Conservation (phyloP, 345 rosid species). For the Erucastrum elatum region DNA sequence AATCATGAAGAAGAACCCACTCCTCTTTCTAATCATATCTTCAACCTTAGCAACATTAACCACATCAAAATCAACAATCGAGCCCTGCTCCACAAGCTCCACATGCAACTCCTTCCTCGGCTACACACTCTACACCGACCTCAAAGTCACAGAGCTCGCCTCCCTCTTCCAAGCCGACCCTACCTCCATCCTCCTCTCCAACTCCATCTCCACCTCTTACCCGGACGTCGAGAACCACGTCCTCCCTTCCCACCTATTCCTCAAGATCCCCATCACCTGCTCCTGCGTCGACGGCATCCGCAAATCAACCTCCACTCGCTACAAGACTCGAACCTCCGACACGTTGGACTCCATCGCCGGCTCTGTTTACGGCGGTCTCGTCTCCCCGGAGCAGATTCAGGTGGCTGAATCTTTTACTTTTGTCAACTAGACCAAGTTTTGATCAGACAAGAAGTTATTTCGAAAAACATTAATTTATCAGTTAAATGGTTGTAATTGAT, state of each 20-base stretch:
- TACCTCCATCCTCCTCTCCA: conserved; percentile 64
- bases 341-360: conserved; percentile 60
- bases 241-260: conserved; percentile 81
- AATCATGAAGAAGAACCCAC: conserved; percentile 39
- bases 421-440: no score
- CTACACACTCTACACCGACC: conserved; percentile 90
- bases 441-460: no score
- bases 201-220: conserved; percentile 88
- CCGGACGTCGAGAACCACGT: conserved; percentile 92
- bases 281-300: conserved; percentile 91
- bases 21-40: conserved; percentile 41
- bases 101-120: conserved; percentile 83
- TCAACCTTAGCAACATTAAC: conserved; percentile 40
- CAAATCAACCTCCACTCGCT: conserved; percentile 67
- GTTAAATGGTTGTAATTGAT: no score
- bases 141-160: conserved; percentile 84
- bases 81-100: conserved; percentile 83
- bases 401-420: conserved; percentile 58
- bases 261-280: conserved; percentile 76
- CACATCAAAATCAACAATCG: conserved; percentile 79
- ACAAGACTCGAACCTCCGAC: conserved; percentile 87
- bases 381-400: conserved; percentile 83
- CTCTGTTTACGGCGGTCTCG: conserved; percentile 73
- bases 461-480: no score
- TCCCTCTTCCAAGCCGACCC: conserved; percentile 96